A percentile compares a stretch with the other conserved stretches of the same genome.
Conservation (phyloP, 2,329 filamentous ascomycete species). For the Aspergillus ochraceoroseus region DNA sequence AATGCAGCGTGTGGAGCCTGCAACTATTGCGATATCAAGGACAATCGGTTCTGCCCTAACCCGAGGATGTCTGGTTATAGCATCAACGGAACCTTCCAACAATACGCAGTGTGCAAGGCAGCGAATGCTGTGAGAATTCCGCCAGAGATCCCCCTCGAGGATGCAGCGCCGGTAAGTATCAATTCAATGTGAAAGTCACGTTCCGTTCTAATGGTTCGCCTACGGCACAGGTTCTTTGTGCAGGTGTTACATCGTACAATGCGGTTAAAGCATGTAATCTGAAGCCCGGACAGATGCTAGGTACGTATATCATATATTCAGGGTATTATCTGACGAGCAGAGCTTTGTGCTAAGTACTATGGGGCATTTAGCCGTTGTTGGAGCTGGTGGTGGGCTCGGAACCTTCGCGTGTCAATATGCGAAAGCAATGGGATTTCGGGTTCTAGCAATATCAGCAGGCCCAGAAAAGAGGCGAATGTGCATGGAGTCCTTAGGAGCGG, state of each 20-base stretch:
- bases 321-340: constrained; percentile 40
- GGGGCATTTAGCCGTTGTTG: constrained; percentile 64
- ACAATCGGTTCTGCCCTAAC: constrained; percentile 74
- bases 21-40: constrained; percentile 69
- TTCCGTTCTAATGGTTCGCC: too few species aligned
- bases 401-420: constrained; percentile 81
- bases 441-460: constrained; percentile 77
- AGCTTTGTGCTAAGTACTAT: background rate
- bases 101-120: constrained; percentile 84
- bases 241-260: constrained; percentile 85
- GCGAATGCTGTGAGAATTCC: constrained; percentile 78
- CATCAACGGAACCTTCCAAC: constrained; percentile 87
- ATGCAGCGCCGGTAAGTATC: constrained; percentile 56
- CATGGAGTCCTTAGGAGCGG: constrained; percentile 60
- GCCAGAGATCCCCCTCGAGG: constrained; percentile 68
- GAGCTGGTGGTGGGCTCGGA: constrained; percentile 78
- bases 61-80: constrained; percentile 80
- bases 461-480: constrained; percentile 69
- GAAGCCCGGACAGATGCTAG: constrained; percentile 57
- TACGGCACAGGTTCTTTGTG: constrained; percentile 70
- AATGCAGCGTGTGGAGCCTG: constrained; percentile 80
- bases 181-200: too few species aligned
- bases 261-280: constrained; percentile 77
- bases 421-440: constrained; percentile 77
- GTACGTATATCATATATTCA: too few species aligned